These are phyloP conservation scores for Stromatinia cepivora DNA, from an alignment of 2,329 filamentous ascomycete genomes.

Conservation along the genomic window DNA sequence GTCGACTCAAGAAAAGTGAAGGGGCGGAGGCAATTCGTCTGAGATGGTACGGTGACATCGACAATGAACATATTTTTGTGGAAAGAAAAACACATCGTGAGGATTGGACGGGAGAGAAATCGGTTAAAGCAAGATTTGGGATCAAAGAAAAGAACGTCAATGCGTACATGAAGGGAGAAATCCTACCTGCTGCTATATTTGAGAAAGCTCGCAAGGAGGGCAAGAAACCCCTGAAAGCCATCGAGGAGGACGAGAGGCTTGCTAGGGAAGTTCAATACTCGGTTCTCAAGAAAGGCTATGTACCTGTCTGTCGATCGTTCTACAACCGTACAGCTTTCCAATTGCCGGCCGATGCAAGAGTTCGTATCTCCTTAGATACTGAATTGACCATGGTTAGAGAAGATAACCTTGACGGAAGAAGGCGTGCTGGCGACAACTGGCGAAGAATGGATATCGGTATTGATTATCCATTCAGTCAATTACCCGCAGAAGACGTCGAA, in stretches of 20 bases:
- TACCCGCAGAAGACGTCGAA: constrained; percentile 80
- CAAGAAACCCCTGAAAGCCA: constrained; percentile 90
- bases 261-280: constrained; percentile 94
- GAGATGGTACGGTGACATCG: constrained; percentile 97
- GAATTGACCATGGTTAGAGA: constrained; percentile 94
- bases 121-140: constrained; percentile 93
- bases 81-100: constrained; percentile 98
- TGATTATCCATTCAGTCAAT: constrained; percentile 88
- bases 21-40: constrained; percentile 95
- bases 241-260: constrained; percentile 85
- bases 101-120: constrained; percentile 99
- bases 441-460: constrained; percentile 96
- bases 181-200: constrained; percentile 86
- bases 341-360: constrained; percentile 90
- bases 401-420: constrained; percentile 83
- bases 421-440: constrained; percentile 85
- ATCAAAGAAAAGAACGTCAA: constrained; percentile 98
- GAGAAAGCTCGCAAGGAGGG: constrained; percentile 95
- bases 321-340: constrained; percentile 99
- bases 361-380: constrained; percentile 94
- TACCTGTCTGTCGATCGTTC: constrained; percentile 90
- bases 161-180: constrained; percentile 77
- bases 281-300: constrained; percentile 80
- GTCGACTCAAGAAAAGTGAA: constrained; percentile 95
- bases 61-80: constrained; percentile 91